These are phyloP conservation scores for Didymella pinodella DNA, from an alignment of 2,329 filamentous ascomycete genomes.

Conservation along the genomic window DNA sequence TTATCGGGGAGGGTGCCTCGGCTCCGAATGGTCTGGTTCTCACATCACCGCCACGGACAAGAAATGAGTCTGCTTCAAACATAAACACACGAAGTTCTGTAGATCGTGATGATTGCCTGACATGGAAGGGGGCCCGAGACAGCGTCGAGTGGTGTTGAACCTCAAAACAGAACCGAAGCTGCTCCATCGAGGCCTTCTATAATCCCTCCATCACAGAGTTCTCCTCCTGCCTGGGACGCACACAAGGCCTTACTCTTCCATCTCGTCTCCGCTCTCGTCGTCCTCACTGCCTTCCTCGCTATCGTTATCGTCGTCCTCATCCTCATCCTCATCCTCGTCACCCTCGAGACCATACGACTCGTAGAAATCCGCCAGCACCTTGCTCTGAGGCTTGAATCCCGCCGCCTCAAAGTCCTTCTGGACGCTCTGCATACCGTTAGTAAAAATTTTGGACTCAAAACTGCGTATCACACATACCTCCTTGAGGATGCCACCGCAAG, in stretches of 20 bases:
- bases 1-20: not conserved
- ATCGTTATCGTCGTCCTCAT: conserved; percentile 59
- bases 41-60: no score
- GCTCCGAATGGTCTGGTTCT: no score
- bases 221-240: no score
- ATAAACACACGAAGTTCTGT: no score
- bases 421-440: conserved; percentile 65
- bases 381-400: conserved; percentile 81
- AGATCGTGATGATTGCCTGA: no score
- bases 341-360: conserved; percentile 86
- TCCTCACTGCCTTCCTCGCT: conserved; percentile 64
- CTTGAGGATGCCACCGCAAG: conserved; percentile 83
- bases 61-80: no score
- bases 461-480: conserved; percentile 67
- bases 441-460: not conserved
- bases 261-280: conserved; percentile 48
- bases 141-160: no score
- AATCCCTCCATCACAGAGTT: no score
- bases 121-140: no score
- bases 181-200: not conserved
- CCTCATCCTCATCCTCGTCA: conserved; percentile 61
- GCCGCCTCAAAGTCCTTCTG: conserved; percentile 75
- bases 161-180: no score
- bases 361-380: conserved; percentile 79
- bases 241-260: conserved; percentile 29